Evolutionary conservation across 805 yeast genomes (phyloP).

Genomic region (Cyberlindnera mrakii): DNA sequence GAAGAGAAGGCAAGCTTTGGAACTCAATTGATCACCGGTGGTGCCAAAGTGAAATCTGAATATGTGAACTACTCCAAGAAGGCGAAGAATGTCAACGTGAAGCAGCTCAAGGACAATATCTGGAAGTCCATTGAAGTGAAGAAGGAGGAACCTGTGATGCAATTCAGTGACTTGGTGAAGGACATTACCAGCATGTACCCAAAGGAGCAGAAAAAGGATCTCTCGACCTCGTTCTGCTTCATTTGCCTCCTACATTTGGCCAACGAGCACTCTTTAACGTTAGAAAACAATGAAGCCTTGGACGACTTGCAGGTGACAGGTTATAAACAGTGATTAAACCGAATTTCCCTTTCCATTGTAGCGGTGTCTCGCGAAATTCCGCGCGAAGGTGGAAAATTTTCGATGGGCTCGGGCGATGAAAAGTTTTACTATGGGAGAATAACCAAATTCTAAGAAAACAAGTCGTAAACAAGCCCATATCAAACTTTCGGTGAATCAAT

Average conservation of each 20-base stretch:
- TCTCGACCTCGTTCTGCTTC: conserved; percentile 81
- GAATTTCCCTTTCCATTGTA: no score
- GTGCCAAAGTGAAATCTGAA: conserved; percentile 30
- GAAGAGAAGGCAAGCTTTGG: conserved; percentile 18
- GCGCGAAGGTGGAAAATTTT: background rate
- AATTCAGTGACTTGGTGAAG: conserved; percentile 42
- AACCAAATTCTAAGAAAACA: no score
- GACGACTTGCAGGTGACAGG: conserved; percentile 11
- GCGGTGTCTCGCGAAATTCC: no score
- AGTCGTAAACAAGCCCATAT: no score
- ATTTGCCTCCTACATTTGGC: conserved; percentile 81
- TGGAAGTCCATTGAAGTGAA: conserved; percentile 49
- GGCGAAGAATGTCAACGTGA: conserved; percentile 77
- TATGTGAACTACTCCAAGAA: conserved; percentile 57
- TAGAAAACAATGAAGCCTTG: conserved; percentile 25
- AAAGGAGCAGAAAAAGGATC: conserved; percentile 50
- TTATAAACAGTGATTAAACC: no score
- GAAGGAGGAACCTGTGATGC: conserved; percentile 7
- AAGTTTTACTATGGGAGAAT: no score
- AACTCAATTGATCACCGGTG: conserved; percentile 24
- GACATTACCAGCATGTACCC: conserved; percentile 49
- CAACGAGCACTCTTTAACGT: conserved; percentile 69
- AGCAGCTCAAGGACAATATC: conserved; percentile 62
- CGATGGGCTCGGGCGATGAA: background rate
- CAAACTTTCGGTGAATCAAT: no score